Evolutionary conservation across 2,329 filamentous ascomycete species (phyloP), one percentile per base, ranked within the genome.

Genomic region (Cytospora schulzeri): DNA sequence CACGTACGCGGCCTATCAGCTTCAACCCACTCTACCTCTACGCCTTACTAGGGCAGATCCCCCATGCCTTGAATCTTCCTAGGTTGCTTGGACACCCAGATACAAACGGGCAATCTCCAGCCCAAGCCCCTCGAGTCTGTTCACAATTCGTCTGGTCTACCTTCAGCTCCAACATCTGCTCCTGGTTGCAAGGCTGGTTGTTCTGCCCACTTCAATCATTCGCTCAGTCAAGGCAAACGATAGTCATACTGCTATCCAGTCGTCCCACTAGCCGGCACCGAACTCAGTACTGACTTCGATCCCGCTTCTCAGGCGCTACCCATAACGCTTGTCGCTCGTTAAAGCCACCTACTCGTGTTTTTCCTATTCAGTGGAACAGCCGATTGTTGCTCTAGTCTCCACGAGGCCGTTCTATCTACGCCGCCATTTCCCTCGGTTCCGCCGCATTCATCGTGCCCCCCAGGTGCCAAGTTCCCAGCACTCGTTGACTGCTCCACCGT

Each of bases 311-410:
- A 67, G 65, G 59, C 62, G 65, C 65, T 63, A 31, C 62, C 45
- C 48, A 50, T 55, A 54, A 62, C 55, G 55, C 65, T 64, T 65
- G 65, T 64, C 65, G 63, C 65, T 67, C 65, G 65, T 67, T 67
- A 45, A 64, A 58, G 19, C 28, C 55, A 51, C 54, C 33, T 41
- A 58, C 22, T 55, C 57, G 48, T 62, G 33, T 50, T 51, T 62
- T 50, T 24, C 29, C 61, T 53, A 38, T 31, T 51, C 62, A 51
- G 38, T 59, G 54, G 62, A 59, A 56, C 62, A 41, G 19, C 62
- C n/a, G 56, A 53, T 64, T 64, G 60, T 38, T 62, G 54, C 60
- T 62, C 59, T 55, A 64, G 65, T 66, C 54, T 50, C 62, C 60
- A 58, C 54, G 60, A 56, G 51, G 50, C 35, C 60, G 51, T 60